phyloP scores from a whole-genome alignment of 257 asterid species.

The Petunia secreta region DNA sequence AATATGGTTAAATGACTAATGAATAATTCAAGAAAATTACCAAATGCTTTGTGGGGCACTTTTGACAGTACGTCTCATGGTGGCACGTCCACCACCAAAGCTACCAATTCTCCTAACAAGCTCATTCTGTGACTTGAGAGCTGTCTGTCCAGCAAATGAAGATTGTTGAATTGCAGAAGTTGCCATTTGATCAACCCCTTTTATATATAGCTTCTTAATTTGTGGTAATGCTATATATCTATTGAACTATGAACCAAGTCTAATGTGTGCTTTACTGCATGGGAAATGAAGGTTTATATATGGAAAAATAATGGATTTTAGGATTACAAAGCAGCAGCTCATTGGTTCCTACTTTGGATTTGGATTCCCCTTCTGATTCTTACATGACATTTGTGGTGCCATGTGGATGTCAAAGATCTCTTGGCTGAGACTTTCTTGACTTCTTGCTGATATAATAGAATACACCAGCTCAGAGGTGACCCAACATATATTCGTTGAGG shows the following conservation, averaged over 20 bases:
- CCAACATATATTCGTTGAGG: no score
- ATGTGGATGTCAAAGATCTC: conserved; percentile 34
- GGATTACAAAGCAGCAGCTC: conserved; percentile 47
- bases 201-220: neutral
- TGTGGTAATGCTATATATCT: neutral
- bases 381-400: conserved; percentile 37
- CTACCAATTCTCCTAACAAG: conserved; percentile 62
- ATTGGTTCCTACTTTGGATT: conserved; percentile 50
- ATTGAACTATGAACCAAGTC: neutral
- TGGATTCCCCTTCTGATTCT: conserved; percentile 45
- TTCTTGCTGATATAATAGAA: no score
- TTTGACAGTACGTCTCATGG: conserved; percentile 92
- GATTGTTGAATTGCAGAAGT: conserved; percentile 74
- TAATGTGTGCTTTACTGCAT: neutral
- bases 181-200: conserved; percentile 47
- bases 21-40: conserved; percentile 37
- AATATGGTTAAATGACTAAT: no score
- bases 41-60: conserved; percentile 90
- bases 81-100: conserved; percentile 61
- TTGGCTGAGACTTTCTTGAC: conserved; percentile 1
- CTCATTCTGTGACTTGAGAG: conserved; percentile 69
- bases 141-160: conserved; percentile 71
- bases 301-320: conserved; percentile 33
- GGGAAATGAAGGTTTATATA: conserved; percentile 27
- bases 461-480: no score